phyloP scores from a whole-genome alignment of 306 rosid genomes.

The Corylus avellana region DNA sequence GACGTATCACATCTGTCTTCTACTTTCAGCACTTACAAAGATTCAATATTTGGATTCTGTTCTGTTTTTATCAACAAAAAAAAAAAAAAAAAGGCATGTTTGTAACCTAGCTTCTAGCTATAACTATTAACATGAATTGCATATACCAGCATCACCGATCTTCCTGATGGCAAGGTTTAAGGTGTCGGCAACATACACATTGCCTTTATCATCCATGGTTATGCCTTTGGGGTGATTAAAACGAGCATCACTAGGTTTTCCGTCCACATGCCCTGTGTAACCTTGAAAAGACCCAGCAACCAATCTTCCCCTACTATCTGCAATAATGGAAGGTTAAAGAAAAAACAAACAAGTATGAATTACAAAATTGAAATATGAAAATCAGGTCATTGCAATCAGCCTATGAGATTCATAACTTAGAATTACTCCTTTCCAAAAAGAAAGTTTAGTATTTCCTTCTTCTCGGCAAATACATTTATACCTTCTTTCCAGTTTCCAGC shows the following conservation, averaged over 20 bases:
- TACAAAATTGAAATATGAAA: not conserved
- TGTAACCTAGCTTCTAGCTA: slow-evolving; percentile 23
- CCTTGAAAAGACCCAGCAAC: slow-evolving; percentile 99
- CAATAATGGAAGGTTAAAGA: slow-evolving; percentile 27
- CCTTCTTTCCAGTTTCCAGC: not conserved
- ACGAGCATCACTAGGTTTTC: slow-evolving; percentile 92
- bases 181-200: slow-evolving; percentile 96
- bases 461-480: not conserved
- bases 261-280: slow-evolving; percentile 84
- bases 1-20: slow-evolving; percentile 4
- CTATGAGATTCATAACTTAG: slow-evolving; percentile 1
- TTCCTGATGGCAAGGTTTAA: slow-evolving; percentile 90
- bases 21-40: not conserved
- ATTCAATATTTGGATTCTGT: slow-evolving; percentile 1
- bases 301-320: slow-evolving; percentile 98
- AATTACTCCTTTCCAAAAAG: not conserved
- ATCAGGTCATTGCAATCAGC: slow-evolving; percentile 2
- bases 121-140: slow-evolving; percentile 30
- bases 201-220: slow-evolving; percentile 92
- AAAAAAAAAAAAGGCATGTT: slow-evolving; percentile 8
- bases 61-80: slow-evolving; percentile 15
- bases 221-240: slow-evolving; percentile 94
- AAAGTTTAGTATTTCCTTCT: not conserved
- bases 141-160: slow-evolving; percentile 88
- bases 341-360: slow-evolving; percentile 13